phyloP scores from a whole-genome alignment of 345 rosid genomes.

The Hypericum perforatum region DNA sequence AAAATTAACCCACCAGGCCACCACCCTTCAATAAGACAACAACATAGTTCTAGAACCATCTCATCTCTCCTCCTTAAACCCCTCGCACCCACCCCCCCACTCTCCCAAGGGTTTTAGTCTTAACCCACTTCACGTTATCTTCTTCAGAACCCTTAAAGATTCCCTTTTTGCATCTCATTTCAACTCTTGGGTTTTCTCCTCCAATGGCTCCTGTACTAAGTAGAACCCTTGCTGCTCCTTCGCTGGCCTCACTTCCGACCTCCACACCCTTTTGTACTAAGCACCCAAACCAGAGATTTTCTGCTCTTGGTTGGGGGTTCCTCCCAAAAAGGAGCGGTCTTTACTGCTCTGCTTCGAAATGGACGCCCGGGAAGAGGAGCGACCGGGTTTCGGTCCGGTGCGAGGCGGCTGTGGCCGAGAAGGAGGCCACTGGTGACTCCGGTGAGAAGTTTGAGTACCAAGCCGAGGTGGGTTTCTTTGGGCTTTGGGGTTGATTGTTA shows the following conservation, averaged over 20 bases:
- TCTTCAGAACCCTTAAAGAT: no score
- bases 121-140: no score
- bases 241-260: background rate
- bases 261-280: background rate
- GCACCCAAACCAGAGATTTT: background rate
- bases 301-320: background rate
- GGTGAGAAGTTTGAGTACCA: background rate
- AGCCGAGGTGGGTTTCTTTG: background rate
- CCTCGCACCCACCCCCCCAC: no score
- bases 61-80: no score
- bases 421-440: background rate
- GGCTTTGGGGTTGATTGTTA: background rate
- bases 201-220: conserved; percentile 3
- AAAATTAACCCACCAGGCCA: no score
- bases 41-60: no score
- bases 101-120: no score
- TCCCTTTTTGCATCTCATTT: no score
- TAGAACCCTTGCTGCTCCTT: background rate
- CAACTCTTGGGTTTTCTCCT: background rate
- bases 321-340: background rate
- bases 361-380: no score
- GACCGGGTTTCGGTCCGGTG: background rate
- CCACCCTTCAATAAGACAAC: no score
- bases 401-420: background rate
- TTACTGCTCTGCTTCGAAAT: background rate